These are phyloP conservation scores for Oryza australiensis DNA, from an alignment of 176 grass and related monocot species.

Conservation along the genomic window DNA sequence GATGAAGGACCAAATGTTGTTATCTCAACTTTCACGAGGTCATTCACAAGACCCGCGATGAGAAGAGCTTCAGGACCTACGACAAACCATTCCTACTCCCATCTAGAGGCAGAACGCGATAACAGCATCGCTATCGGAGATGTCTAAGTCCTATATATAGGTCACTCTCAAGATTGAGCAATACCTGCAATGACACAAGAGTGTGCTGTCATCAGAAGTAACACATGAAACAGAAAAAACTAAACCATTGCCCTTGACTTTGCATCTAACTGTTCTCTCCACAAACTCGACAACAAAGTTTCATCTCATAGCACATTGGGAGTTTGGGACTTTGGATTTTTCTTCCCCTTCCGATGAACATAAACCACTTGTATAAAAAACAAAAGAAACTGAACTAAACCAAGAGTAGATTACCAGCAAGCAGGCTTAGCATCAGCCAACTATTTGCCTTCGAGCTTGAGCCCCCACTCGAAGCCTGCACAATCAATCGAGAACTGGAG, in stretches of 20 bases:
- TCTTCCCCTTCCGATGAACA: background rate
- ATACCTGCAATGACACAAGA: conserved; percentile 74
- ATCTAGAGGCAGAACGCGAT: conserved; percentile 55
- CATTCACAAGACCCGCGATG: conserved; percentile 65
- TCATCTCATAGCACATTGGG: background rate
- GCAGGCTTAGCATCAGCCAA: background rate
- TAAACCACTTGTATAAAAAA: background rate
- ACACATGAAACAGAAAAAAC: background rate
- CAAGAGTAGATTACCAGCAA: conserved; percentile 22
- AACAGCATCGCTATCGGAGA: conserved; percentile 50
- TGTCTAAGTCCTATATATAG: conserved; percentile 62
- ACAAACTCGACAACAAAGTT: background rate
- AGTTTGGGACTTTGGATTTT: background rate
- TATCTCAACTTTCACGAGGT: conserved; percentile 63
- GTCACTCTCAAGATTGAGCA: conserved; percentile 58
- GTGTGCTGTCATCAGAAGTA: conserved; percentile 66
- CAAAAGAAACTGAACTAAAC: background rate
- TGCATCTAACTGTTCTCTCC: background rate
- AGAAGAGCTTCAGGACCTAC: conserved; percentile 82
- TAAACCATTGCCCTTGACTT: background rate
- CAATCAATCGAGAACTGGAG: background rate
- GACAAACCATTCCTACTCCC: conserved; percentile 78
- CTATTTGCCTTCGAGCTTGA: conserved; percentile 22
- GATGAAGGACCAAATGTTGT: conserved; percentile 72
- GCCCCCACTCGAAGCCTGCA: conserved; percentile 3